A percentile compares a stretch with the other conserved stretches of the same genome.
Conservation (phyloP, 2,329 filamentous ascomycete species). For the Cercospora citrullina region DNA sequence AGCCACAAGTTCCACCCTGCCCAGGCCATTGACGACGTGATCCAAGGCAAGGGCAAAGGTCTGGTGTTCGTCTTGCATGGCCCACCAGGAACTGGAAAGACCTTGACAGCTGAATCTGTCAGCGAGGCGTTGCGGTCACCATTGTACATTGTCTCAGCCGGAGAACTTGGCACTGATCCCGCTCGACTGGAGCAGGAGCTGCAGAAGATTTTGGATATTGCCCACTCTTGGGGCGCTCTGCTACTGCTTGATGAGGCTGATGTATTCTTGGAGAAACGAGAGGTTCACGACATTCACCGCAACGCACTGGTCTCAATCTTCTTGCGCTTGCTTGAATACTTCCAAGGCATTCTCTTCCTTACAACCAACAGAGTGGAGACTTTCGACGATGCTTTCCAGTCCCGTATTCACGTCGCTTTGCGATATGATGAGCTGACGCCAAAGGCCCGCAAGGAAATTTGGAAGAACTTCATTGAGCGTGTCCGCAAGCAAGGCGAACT, state of each 20-base stretch:
- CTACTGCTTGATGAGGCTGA: conserved; percentile 83
- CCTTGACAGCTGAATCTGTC: conserved; percentile 82
- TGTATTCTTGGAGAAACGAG: conserved; percentile 79
- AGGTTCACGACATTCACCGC: conserved; percentile 78
- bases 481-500: conserved; percentile 66
- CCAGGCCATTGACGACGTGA: conserved; percentile 74
- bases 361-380: conserved; percentile 87
- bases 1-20: conserved; percentile 80
- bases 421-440: conserved; percentile 72
- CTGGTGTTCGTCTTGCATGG: conserved; percentile 81
- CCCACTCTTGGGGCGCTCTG: conserved; percentile 82
- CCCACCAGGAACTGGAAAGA: conserved; percentile 85
- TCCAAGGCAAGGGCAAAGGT: conserved; percentile 77
- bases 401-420: conserved; percentile 80
- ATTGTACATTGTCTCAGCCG: conserved; percentile 78
- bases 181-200: conserved; percentile 72
- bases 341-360: conserved; percentile 85
- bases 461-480: conserved; percentile 78
- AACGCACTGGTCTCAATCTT: conserved; percentile 88
- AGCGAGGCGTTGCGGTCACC: conserved; percentile 79
- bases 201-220: conserved; percentile 81
- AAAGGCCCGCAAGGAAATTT: conserved; percentile 75
- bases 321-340: conserved; percentile 82
- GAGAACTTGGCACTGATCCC: conserved; percentile 78
- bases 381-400: conserved; percentile 89